phyloP scores from a whole-genome alignment of 768 basidiomycete genomes.

The Tephrocybe sp. region DNA sequence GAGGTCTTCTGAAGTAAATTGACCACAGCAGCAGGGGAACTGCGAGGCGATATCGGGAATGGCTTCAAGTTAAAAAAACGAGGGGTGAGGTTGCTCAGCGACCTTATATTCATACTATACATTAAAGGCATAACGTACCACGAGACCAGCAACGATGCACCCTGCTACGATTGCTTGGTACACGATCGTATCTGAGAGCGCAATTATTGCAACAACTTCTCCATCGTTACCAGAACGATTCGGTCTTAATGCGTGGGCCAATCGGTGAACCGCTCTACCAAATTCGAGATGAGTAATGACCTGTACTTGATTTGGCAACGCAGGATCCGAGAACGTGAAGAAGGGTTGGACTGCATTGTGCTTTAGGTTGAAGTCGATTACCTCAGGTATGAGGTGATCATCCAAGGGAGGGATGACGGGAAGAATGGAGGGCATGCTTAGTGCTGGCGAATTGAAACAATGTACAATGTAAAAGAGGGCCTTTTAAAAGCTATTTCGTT shows the following conservation, averaged over 20 bases:
- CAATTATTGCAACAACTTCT: constrained; percentile 27
- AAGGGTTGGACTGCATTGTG: constrained; percentile 18
- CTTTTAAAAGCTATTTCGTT: too few species aligned
- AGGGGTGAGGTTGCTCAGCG: too few species aligned
- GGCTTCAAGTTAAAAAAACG: constrained; percentile 1
- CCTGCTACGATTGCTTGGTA: constrained; percentile 35
- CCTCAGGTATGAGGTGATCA: too few species aligned
- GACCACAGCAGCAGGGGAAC: constrained; percentile 31
- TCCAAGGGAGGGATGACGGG: too few species aligned
- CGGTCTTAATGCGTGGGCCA: constrained; percentile 32
- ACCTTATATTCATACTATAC: background rate
- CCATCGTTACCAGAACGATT: constrained; percentile 18
- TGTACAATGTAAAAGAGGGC: too few species aligned
- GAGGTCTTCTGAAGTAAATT: constrained; percentile 34
- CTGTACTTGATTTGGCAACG: constrained; percentile 12
- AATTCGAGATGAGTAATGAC: constrained; percentile 35
- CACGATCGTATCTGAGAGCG: constrained; percentile 24
- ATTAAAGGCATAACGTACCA: background rate
- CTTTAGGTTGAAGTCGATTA: constrained; percentile 13
- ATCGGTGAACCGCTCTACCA: constrained; percentile 34
- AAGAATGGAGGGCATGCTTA: too few species aligned
- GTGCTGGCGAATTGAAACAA: too few species aligned
- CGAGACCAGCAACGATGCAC: constrained; percentile 22
- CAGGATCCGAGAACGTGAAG: constrained; percentile 15
- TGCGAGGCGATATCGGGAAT: constrained; percentile 29